Conservation (phyloP, 169 alveolate species). For the Cryptosporidium meleagridis region DNA sequence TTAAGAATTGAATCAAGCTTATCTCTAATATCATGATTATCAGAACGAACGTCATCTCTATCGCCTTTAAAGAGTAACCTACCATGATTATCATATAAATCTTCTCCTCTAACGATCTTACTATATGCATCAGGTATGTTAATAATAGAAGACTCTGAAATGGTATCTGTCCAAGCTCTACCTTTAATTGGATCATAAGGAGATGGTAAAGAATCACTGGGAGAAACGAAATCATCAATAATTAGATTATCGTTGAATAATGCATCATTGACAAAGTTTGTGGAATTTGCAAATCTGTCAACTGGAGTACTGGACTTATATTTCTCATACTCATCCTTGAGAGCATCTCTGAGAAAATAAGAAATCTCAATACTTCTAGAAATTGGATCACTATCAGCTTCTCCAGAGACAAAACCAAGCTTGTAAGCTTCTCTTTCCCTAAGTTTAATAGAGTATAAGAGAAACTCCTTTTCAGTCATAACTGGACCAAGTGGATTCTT, state of each 20-base stretch:
- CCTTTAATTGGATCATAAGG: slow-evolving; percentile 64
- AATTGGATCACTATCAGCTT: background rate
- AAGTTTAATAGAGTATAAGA: background rate
- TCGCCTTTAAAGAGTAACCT: background rate
- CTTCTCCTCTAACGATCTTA: background rate
- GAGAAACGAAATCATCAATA: background rate
- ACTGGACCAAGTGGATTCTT: slow-evolving; percentile 72
- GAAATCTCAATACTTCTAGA: background rate
- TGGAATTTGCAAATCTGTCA: background rate
- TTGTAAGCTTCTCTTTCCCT: slow-evolving; percentile 15
- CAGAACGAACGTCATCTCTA: no score
- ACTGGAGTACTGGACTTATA: background rate
- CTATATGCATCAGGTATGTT: background rate
- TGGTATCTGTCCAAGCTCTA: slow-evolving; percentile 12
- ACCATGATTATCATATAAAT: background rate
- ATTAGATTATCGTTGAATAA: slow-evolving; percentile 28
- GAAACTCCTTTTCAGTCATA: slow-evolving; percentile 47
- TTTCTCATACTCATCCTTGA: slow-evolving; percentile 12
- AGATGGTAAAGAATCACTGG: background rate
- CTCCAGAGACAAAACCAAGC: background rate
- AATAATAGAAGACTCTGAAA: background rate
- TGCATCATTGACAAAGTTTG: slow-evolving; percentile 36
- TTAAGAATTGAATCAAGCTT: background rate
- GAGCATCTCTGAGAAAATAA: slow-evolving; percentile 10
- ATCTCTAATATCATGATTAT: background rate